Percentiles rank a stretch among this genome's conserved stretches.
These are phyloP conservation scores for Citrus unshiu DNA, from an alignment of 345 rosid species.

Conservation along the genomic window DNA sequence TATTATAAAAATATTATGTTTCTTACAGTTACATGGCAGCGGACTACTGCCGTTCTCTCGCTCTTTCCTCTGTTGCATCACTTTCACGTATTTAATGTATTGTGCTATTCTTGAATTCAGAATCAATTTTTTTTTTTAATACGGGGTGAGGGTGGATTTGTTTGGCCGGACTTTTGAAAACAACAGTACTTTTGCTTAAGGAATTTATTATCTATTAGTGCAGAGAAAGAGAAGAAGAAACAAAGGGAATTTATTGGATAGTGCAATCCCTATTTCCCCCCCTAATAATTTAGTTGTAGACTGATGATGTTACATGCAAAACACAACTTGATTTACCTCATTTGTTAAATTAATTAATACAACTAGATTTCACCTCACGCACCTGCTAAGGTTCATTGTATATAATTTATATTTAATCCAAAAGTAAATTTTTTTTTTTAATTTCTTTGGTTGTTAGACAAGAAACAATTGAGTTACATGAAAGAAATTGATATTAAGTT, in stretches of 20 bases:
- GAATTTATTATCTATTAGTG: neutral
- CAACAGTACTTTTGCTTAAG: neutral
- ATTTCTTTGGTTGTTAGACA: no score
- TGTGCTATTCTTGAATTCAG: neutral
- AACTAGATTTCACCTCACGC: neutral
- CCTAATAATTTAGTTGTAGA: neutral
- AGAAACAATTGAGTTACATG: no score
- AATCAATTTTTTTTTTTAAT: neutral
- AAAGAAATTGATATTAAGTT: no score
- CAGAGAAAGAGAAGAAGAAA: neutral
- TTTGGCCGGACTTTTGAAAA: neutral
- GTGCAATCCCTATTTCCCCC: neutral
- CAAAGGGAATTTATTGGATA: neutral
- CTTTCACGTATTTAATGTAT: conserved; percentile 9
- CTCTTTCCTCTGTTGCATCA: conserved; percentile 3
- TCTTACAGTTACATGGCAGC: no score
- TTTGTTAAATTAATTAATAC: neutral
- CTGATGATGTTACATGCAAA: neutral
- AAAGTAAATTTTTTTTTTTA: no score
- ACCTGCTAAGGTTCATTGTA: no score
- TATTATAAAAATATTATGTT: no score
- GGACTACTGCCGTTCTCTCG: neutral
- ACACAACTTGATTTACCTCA: no score
- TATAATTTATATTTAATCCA: no score
- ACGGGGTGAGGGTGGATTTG: no score